Percentiles rank a stretch among this genome's conserved stretches.
Evolutionary conservation across 2,329 filamentous ascomycete genomes (phyloP).

Genomic region (Verticillium albo-atrum): DNA sequence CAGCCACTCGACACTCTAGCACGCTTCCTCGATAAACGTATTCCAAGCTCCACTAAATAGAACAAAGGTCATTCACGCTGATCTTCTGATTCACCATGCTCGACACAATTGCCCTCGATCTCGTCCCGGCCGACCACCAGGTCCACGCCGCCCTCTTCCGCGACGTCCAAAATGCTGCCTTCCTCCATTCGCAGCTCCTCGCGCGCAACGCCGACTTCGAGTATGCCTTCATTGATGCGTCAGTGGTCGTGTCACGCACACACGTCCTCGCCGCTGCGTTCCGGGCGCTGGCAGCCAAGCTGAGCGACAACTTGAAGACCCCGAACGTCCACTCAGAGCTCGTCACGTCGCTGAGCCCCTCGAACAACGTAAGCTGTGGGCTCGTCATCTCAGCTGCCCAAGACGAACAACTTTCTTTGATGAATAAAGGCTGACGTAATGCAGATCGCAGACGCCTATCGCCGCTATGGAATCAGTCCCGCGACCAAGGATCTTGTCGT

Average conservation of each 20-base stretch:
- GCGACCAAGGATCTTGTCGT: slow-evolving; percentile 69
- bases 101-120: slow-evolving; percentile 68
- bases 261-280: slow-evolving; percentile 75
- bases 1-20: not conserved
- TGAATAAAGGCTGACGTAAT: not conserved
- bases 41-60: not conserved
- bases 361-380: slow-evolving; percentile 74
- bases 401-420: too few species aligned
- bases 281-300: slow-evolving; percentile 65
- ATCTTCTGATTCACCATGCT: slow-evolving; percentile 42
- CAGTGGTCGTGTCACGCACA: slow-evolving; percentile 65
- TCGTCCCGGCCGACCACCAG: slow-evolving; percentile 63
- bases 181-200: slow-evolving; percentile 80
- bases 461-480: slow-evolving; percentile 76
- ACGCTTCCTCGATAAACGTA: not conserved
- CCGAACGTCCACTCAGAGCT: slow-evolving; percentile 87
- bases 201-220: slow-evolving; percentile 80
- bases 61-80: too few species aligned
- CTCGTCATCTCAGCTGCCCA: too few species aligned
- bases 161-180: slow-evolving; percentile 70
- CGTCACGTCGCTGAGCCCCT: slow-evolving; percentile 73
- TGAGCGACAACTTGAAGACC: slow-evolving; percentile 62
- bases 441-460: slow-evolving; percentile 88
- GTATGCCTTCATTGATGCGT: slow-evolving; percentile 90
- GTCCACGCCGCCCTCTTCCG: slow-evolving; percentile 74